Evolutionary conservation across 352 stramenopile genomes (phyloP), one percentile per base, ranked within the genome.

Genomic region (Pythium chondricola): DNA sequence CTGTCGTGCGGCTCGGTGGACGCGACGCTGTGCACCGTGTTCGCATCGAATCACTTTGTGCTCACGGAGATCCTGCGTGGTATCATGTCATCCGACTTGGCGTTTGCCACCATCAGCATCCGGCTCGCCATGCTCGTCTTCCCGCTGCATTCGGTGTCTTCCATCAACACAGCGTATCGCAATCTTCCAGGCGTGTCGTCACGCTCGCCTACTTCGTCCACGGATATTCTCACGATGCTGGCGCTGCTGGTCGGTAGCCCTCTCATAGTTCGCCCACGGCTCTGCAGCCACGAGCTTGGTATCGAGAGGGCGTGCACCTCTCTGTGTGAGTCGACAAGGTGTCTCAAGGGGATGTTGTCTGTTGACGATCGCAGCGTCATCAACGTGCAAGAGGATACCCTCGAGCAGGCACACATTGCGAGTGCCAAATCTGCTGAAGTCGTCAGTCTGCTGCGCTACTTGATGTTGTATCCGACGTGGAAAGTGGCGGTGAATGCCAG

Each of bases 51-150:
- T 20, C 17, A 58, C 0, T 70, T 77, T 13, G 67, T 94, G 4
- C 74, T 74, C 0, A 51, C 56, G n/a, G 69, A 83, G 18, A 68
- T 92, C 50, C 67, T 92, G 7, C 56, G 56, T 22, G 81, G 72
- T 27, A 83, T 94, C 47, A 61, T 71, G 18, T 76, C 78, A 0
- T 32, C 65, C 0, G 80, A 91, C 40, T 46, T 91, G 18, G 60
- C 83, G 41, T 79, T 73, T 8, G 74, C 74, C 7, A 89, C 72
- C 7, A 69, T 92, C 26, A 91, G 74, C 48, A 84, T 92, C 52
- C 78, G 79, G n/a, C 61, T 94, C 24, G 81, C 74, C 1, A 92
- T 91, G 83, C 58, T 94, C 8, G 63, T 91, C 29, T 87, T 94
- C 52, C 83, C 83, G 0, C 54, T 87, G 7, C 74, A 87, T 49